Base-by-base conservation (phyloP, 139 green algal genomes). In the Coelastrella sp. region DNA sequence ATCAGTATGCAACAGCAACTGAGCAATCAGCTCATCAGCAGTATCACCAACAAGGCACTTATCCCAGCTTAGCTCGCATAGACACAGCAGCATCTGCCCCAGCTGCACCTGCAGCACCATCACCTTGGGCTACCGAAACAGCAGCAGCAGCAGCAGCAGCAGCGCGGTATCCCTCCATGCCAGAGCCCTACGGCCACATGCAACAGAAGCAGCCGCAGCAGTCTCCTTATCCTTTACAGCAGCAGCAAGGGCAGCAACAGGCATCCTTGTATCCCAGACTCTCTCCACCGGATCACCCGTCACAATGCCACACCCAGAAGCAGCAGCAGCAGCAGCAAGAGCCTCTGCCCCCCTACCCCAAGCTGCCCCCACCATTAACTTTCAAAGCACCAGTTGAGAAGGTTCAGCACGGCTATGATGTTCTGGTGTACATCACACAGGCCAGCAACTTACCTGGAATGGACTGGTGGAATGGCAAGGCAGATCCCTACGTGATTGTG, bases 381-480 rank as follows among this genome's bases (percentile, higher is more conserved):
- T 81, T 68, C 34, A 81, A 48, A 35, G 73, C 73, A 17, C 50
- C 73, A 3, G 30, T 17, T 40, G 73, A 81, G 4, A 51, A 50
- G 32, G 75, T 82, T 6, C 21, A 7, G 23, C 17, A 82, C 23
- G 75, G 75, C 6, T 82, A 82, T 53, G 75, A 82, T 53, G 75
- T 82, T 3, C 66, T 82, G 53, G 53, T 82, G 5, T 82, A 82
- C 53, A 82, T 82, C 19, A 40, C 30, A 5, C 34, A 69, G 35
- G 75, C 75, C 35, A 71, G 15, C 0, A 82, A 82, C 23, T 45
- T 82, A 53, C 75, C 35, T 5, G 53, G 53, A 9, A 82, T 71
- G 75, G 75, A 82, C 53, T 82, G 75, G 75, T 82, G 75, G 75
- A 82, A 82, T 53, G 75, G 75, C 34, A 60, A 57, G 35, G 75